phyloP scores from a whole-genome alignment of 2,329 filamentous ascomycete species.

The Aspergillus tamarii region DNA sequence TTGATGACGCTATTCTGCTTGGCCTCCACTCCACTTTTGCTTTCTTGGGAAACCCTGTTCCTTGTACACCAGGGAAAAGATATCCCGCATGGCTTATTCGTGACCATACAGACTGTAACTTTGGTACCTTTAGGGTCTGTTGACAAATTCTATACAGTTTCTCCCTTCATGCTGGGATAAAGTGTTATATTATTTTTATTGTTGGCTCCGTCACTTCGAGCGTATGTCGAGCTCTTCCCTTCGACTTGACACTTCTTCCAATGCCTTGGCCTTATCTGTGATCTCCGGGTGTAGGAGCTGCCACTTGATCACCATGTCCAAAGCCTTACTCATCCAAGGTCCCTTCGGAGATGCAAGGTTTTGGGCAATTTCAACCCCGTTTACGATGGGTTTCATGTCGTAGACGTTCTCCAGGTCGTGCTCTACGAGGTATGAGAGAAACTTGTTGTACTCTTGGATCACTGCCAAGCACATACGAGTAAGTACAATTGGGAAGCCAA shows the following conservation, averaged over 20 bases:
- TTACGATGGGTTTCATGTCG: conserved; percentile 66
- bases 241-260: conserved; percentile 61
- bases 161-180: background rate
- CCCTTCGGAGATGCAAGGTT: conserved; percentile 68
- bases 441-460: conserved; percentile 55
- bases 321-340: conserved; percentile 79
- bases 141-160: too few species aligned
- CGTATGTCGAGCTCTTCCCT: conserved; percentile 54
- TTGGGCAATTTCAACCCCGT: conserved; percentile 73
- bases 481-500: conserved; percentile 20
- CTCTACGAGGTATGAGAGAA: conserved; percentile 56
- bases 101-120: background rate
- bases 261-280: conserved; percentile 60
- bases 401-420: conserved; percentile 56
- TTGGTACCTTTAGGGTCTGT: background rate
- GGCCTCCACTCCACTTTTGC: background rate
- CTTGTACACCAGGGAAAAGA: background rate
- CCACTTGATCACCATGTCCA: conserved; percentile 83
- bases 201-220: background rate
- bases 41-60: background rate
- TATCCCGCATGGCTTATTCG: background rate
- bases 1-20: background rate
- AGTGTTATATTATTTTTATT: background rate
- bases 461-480: conserved; percentile 34
- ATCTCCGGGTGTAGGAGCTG: conserved; percentile 77